Evolutionary conservation across 2,329 filamentous ascomycete genomes (phyloP).

Genomic region (Penicillium sp.): DNA sequence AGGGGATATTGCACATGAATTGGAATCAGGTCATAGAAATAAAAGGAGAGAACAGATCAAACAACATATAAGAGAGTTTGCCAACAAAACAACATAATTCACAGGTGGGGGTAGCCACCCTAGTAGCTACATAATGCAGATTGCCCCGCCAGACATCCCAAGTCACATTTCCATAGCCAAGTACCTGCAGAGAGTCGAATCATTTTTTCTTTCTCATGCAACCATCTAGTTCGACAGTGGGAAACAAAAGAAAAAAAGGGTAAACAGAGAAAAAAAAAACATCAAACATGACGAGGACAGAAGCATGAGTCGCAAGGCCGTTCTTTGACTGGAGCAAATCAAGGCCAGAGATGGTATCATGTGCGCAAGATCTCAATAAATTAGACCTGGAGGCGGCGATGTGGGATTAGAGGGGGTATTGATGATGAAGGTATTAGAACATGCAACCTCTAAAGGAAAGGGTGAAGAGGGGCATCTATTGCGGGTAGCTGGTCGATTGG

Average conservation of each 20-base stretch:
- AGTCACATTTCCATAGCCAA: conserved; percentile 26
- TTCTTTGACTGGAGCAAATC: conserved; percentile 36
- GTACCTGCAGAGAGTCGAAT: conserved; percentile 21
- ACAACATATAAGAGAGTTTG: conserved; percentile 15
- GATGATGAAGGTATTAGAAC: conserved; percentile 33
- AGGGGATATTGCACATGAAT: conserved; percentile 29
- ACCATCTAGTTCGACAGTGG: conserved; percentile 30
- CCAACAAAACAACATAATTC: conserved; percentile 22
- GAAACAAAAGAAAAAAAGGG: conserved; percentile 11
- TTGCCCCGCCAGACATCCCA: conserved; percentile 27
- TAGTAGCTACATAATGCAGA: conserved; percentile 27
- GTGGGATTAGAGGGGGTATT: conserved; percentile 41
- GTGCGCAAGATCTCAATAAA: conserved; percentile 35
- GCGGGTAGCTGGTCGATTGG: conserved; percentile 42
- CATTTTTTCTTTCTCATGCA: conserved; percentile 27
- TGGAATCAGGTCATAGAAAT: conserved; percentile 22
- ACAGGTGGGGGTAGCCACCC: conserved; percentile 23
- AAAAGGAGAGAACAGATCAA: conserved; percentile 20
- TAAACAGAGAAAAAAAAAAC: not conserved
- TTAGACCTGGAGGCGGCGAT: conserved; percentile 39
- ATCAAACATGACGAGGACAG: conserved; percentile 27
- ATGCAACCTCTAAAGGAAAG: conserved; percentile 28
- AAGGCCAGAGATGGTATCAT: conserved; percentile 45
- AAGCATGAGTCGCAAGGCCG: conserved; percentile 34
- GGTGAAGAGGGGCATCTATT: conserved; percentile 38